These are phyloP conservation scores for Vanrija pseudolonga DNA, from an alignment of 1,284 basidiomycete genomes.

Conservation along the genomic window DNA sequence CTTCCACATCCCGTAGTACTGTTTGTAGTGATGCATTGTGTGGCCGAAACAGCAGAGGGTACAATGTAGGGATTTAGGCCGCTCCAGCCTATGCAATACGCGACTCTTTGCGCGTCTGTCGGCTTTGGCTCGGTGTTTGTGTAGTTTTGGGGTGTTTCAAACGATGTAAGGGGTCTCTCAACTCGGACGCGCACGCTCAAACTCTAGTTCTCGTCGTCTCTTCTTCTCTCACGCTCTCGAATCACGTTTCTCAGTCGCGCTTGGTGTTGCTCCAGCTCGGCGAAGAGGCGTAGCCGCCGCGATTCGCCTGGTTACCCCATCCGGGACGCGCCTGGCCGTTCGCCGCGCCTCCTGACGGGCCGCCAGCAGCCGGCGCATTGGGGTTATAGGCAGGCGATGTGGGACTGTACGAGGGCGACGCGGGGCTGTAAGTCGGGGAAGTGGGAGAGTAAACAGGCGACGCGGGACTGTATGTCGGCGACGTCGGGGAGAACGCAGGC, in stretches of 20 bases:
- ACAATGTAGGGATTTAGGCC: slow-evolving; percentile 2
- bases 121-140: no score
- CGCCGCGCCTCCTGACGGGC: neutral
- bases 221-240: neutral
- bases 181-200: neutral
- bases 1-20: no score
- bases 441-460: slow-evolving; percentile 19
- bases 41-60: neutral
- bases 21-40: slow-evolving; percentile 9
- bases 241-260: slow-evolving; percentile 2
- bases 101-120: no score
- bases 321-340: slow-evolving; percentile 7
- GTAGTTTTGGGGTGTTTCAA: no score
- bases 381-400: slow-evolving; percentile 59
- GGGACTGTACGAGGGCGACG: slow-evolving; percentile 60
- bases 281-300: slow-evolving; percentile 13
- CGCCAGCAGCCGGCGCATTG: slow-evolving; percentile 58
- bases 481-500: slow-evolving; percentile 2
- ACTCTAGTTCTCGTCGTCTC: neutral
- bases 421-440: slow-evolving; percentile 60
- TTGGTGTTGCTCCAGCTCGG: slow-evolving; percentile 20
- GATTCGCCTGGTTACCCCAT: slow-evolving; percentile 5
- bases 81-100: slow-evolving; percentile 1
- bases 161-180: no score
- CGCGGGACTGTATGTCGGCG: neutral